phyloP scores from a whole-genome alignment of 305 asterid genomes.

The Euphrasia arctica region DNA sequence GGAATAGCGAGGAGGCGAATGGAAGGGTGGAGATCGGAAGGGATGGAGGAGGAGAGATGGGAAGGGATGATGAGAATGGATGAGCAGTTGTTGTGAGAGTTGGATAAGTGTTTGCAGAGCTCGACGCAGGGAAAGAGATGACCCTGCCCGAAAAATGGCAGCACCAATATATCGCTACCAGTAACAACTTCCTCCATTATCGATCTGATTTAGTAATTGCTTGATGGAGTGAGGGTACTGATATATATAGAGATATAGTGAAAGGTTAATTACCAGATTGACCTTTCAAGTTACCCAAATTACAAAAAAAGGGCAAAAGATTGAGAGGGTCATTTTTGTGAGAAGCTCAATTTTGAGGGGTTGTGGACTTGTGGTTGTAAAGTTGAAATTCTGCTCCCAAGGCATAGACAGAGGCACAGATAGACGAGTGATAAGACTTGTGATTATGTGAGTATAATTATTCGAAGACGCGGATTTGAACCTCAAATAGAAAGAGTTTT shows the following conservation, averaged over 20 bases:
- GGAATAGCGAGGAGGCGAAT: slow-evolving; percentile 40
- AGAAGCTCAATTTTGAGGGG: no score
- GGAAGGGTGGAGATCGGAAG: slow-evolving; percentile 37
- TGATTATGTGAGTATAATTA: no score
- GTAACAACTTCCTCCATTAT: slow-evolving; percentile 40
- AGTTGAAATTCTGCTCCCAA: no score
- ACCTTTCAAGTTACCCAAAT: no score
- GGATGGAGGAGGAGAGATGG: slow-evolving; percentile 59
- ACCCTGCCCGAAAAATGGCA: slow-evolving; percentile 82
- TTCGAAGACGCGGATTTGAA: no score
- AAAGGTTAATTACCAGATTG: no score
- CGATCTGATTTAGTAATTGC: not conserved
- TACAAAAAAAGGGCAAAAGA: no score
- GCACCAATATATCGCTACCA: slow-evolving; percentile 52
- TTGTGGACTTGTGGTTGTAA: no score
- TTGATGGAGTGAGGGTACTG: not conserved
- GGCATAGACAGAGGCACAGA: no score
- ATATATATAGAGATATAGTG: slow-evolving; percentile 4
- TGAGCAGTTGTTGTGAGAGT: slow-evolving; percentile 33
- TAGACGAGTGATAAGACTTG: no score
- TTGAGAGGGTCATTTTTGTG: no score
- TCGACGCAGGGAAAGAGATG: slow-evolving; percentile 67
- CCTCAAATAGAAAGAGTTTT: no score
- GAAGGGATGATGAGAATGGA: slow-evolving; percentile 57
- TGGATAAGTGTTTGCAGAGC: slow-evolving; percentile 53